A percentile compares a stretch with the other conserved stretches of the same genome.
These are phyloP conservation scores for Brettanomyces custersianus DNA, from an alignment of 805 yeast genomes.

Conservation along the genomic window DNA sequence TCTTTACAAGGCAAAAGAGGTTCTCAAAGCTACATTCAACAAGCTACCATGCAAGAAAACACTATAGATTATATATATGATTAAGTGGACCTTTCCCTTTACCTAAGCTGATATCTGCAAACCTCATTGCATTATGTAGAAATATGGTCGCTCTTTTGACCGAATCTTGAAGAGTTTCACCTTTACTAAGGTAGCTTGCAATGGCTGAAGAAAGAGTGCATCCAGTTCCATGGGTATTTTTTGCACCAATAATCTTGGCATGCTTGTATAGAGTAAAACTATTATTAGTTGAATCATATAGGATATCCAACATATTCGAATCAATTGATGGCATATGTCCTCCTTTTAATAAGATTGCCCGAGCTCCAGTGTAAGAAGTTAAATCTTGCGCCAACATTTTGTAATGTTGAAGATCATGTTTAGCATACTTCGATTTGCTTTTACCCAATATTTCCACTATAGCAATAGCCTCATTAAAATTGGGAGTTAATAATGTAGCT, in stretches of 20 bases:
- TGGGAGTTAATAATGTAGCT: conserved; percentile 68
- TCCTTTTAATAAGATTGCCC: conserved; percentile 7
- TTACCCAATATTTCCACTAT: conserved; percentile 1
- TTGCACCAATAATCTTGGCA: conserved; percentile 4
- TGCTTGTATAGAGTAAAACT: conserved; percentile 2
- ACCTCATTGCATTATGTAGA: conserved; percentile 55
- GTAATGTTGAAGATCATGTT: background rate
- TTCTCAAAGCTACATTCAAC: conserved; percentile 45
- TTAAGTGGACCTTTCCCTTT: conserved; percentile 61
- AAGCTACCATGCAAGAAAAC: conserved; percentile 25
- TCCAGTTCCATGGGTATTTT: conserved; percentile 82
- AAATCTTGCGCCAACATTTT: background rate
- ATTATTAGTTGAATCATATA: conserved; percentile 4
- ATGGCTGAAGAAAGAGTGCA: conserved; percentile 80
- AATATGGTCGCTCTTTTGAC: conserved; percentile 52
- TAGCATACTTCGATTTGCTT: background rate
- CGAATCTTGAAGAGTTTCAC: conserved; percentile 35
- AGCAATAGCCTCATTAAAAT: conserved; percentile 52
- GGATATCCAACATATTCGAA: background rate
- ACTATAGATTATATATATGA: conserved; percentile 36
- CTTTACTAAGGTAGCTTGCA: conserved; percentile 63
- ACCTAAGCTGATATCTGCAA: conserved; percentile 25
- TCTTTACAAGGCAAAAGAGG: conserved; percentile 61
- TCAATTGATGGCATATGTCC: conserved; percentile 21
- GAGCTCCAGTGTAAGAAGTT: background rate